Evolutionary conservation across 257 asterid genomes (phyloP).

Genomic region (Solanum arcanum): DNA sequence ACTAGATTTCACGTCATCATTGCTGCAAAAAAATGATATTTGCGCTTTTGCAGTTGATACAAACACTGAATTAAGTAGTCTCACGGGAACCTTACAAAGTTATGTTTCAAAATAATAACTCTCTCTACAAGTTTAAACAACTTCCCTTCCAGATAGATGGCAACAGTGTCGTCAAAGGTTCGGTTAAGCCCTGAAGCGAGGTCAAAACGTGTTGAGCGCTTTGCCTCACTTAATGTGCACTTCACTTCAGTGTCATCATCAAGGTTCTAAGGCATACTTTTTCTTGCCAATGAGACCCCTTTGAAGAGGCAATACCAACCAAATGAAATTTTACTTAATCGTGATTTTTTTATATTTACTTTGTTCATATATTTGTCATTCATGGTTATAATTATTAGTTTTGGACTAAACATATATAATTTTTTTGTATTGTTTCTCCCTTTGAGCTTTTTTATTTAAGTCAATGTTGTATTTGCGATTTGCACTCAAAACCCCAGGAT

Average conservation of each 20-base stretch:
- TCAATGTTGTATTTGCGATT: background rate
- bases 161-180: background rate
- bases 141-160: background rate
- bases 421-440: background rate
- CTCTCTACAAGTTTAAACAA: background rate
- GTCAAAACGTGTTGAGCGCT: background rate
- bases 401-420: background rate
- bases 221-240: background rate
- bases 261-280: background rate
- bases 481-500: background rate
- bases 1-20: background rate
- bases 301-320: background rate
- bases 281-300: background rate
- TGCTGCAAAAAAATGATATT: background rate
- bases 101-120: background rate
- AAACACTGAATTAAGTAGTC: background rate
- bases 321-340: background rate
- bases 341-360: background rate
- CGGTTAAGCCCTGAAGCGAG: background rate
- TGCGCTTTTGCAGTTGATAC: background rate
- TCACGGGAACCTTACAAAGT: background rate
- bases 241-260: background rate
- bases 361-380: background rate
- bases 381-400: background rate
- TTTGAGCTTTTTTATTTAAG: background rate